Evolutionary conservation across 2,329 filamentous ascomycete species (phyloP), one percentile per base, ranked within the genome.

Genomic region (Rugonectria rugulosa): DNA sequence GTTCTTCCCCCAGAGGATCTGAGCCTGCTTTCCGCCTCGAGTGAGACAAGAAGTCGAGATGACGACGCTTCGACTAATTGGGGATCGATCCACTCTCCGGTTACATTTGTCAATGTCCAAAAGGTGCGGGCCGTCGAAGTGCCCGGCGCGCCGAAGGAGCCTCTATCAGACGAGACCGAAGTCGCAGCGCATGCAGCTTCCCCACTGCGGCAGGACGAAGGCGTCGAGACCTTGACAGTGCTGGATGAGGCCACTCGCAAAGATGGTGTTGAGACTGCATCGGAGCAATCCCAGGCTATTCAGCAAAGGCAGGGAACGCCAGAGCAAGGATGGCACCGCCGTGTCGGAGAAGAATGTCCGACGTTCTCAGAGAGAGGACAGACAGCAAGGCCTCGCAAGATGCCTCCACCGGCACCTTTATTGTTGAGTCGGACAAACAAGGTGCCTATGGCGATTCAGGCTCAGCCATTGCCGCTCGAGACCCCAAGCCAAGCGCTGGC

Each of bases 321-420:
- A 32, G 49, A 44, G 20, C 56, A 54, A 26, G 54, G 60, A 29
- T 87, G 84, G 78, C 83, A 88, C 66, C 77, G 75, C 29, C 81
- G 85, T 3, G 73, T 88, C 42, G 86, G 86, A 20, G 82, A 88
- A 38, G 74, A 81, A 19, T 81, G 81, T 50, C 83, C 82, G 19
- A 79, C 81, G 2, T 88, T 88, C 63, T 86, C 86, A 2, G 76
- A 77, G 29, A 78, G 84, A 54, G 78, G 76, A 63, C 71, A 75
- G 31, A 76, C 72, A 49, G 70, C 67, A 5, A 75, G 74, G 32
- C 76, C 75, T 17, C 78, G 82, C 53, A 83, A 81, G 62, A 80
- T 81, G 70, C 78, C 81, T 11, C 83, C 83, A 6, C 86, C 86
- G 2, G 75, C 80, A 14, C 84, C 85, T 3, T 71, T 88, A 17